Base-by-base conservation (phyloP, 2,329 filamentous ascomycete genomes). In the Fusarium keratoplasticum region DNA sequence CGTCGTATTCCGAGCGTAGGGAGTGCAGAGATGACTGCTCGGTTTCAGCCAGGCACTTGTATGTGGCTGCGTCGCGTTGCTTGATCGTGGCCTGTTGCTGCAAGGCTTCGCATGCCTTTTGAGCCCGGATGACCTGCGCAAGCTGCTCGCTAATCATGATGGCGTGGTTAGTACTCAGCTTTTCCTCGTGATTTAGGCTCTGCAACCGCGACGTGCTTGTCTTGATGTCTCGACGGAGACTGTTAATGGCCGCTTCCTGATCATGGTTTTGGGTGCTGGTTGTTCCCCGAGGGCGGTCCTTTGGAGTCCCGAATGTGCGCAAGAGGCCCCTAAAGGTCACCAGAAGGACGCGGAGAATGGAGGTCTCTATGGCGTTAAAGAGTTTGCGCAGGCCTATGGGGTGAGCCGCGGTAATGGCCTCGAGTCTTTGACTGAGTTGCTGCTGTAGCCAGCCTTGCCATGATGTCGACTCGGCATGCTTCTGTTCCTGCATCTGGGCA, bases 1-100 rank as follows among this genome's bases (percentile, higher is more conserved):
- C 27, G 1, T 64, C 14, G 5, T 66, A 18, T 22, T 73, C 47
- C 18, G 5, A 44, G 11, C 58, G n/a, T 8, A 66, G 22, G 0
- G 35, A 54, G 2, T 55, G 6, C 1, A 75, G 22, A 47, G 52
- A 55, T 0, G 61, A 62, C 40, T 68, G 40, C 20, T 76, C 73
- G 0, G 33, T 13, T 61, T 60, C 50, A 0, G 59, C 14, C 0
- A 71, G 11, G 10, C 20, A 1, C 2, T 18, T 57, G 25, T 75
- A 71, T 1, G 25, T 68, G 6, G 42, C 63, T 57, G 25, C 36
- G 0, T 75, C 61, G 3, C 6, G n/a, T 20, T 66, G 20, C 40
- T 69, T 75, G 10, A 73, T 31, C 1, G 25, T 44, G 6, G 55
- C 33, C 25, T 76, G 18, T 10, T 70, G 61, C 35, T 60, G 50